Base-by-base conservation (phyloP, 2,329 filamentous ascomycete species). In the Dichotomopilus funicola region DNA sequence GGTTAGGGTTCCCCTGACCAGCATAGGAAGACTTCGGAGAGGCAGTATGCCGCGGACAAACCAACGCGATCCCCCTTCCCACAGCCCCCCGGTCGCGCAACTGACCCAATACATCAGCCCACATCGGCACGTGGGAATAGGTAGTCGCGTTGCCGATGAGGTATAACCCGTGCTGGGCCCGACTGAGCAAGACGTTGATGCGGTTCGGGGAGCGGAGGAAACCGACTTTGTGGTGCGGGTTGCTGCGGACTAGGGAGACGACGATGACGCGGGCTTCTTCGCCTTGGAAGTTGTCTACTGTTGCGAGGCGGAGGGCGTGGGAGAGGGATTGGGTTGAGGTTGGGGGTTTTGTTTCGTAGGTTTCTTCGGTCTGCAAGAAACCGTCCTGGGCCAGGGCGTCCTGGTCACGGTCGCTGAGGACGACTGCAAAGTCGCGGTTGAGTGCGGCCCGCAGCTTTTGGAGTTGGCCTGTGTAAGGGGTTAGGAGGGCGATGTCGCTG, bases 261-360 rank as follows among this genome's bases (percentile, higher is more conserved):
- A 91, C 73, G 0, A 91, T 74, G 7, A 91, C 72, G 51, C 88
- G 85, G 1, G 82, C 83, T 63, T 91, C 87, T 64, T 91, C 87
- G 0, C 87, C 88, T 62, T 91, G 86, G 54, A 89, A 91, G 60
- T 90, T 91, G 66, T 89, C 85, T 0, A 89, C 78, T 0, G 85
- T 89, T 0, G 85, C 83, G 0, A 86, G 67, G 4, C 80, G 71
- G 2, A 87, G 66, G 1, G 71, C 72, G 31, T 78, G 71, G 0
- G 77, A 63, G 0, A 84, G 70, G 19, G 19, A 27, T 27, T 27
- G 19, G 19, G 19, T 27, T 27, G 19, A 27, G 19, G 19, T 27
- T 27, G 19, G 19, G 19, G 19, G 3, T 2, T 27, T 27, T 27
- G 19, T 27, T 27, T 27, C 19, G 19, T 27, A 2, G 19, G 19